These are phyloP conservation scores for Linanthus parryae DNA, from an alignment of 148 eudicot species.

Conservation along the genomic window DNA sequence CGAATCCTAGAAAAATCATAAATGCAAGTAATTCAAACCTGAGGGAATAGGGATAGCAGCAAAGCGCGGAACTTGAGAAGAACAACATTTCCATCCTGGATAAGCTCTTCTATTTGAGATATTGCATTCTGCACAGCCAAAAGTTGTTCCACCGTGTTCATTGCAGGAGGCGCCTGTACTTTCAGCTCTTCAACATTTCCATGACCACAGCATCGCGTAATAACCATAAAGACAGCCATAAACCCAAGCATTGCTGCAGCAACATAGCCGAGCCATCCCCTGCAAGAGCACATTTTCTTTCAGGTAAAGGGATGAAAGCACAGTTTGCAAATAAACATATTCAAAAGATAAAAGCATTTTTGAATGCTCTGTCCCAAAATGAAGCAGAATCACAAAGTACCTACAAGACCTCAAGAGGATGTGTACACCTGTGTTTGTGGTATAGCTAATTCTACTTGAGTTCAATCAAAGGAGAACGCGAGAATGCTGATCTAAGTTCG, in stretches of 20 bases:
- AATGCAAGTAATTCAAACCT: conserved; percentile 33
- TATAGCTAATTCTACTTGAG: too few species aligned
- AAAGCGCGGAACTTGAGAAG: conserved; percentile 80
- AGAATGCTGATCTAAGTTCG: too few species aligned
- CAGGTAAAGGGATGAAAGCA: too few species aligned
- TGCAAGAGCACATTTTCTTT: too few species aligned
- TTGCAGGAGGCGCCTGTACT: conserved; percentile 66
- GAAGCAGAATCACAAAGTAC: too few species aligned
- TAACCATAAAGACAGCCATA: conserved; percentile 51
- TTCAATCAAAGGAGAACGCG: too few species aligned
- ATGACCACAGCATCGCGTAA: conserved; percentile 42
- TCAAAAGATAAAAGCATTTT: too few species aligned
- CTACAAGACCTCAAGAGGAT: too few species aligned
- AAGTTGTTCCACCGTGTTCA: conserved; percentile 87
- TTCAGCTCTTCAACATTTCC: conserved; percentile 52
- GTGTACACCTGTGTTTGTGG: too few species aligned
- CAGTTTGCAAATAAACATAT: too few species aligned
- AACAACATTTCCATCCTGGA: conserved; percentile 76
- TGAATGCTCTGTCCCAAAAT: too few species aligned
- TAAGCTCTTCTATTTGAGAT: conserved; percentile 74
- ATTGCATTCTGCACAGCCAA: conserved; percentile 88
- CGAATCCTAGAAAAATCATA: background rate
- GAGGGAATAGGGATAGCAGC: conserved; percentile 73
- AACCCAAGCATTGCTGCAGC: conserved; percentile 37
- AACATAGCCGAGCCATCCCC: conserved; percentile 77